Evolutionary conservation across 2,329 filamentous ascomycete species (phyloP), one percentile per base, ranked within the genome.

Genomic region (Chaetomium olivaceum): DNA sequence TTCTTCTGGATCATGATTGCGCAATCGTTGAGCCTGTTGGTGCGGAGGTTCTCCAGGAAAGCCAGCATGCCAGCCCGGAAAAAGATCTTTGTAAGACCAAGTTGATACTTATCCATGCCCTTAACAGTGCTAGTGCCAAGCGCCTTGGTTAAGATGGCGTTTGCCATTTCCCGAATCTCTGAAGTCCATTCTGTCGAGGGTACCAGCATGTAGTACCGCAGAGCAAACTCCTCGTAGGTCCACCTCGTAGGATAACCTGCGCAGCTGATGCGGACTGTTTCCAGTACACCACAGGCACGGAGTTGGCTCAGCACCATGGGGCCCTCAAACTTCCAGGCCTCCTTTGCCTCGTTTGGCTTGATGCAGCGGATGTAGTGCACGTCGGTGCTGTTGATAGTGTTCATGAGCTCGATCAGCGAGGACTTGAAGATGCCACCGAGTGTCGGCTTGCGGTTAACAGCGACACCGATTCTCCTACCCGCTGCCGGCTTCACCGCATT

Each of bases 1-100:
- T 99, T 99, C 88, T 99, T 99, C 79, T 99, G 95, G 64, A 99
- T 99, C 88, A 99, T 91, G 72, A 96, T 91, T 14, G 95, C 95
- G 71, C 93, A 96, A 71, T 93, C 91, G 76, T 96, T 98, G 75
- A 99, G 85, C 66, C 93, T 89, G 70, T 85, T 92, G 14, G 95
- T 97, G 66, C 95, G 89, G 70, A 97, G 84, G 71, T 97, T 97
- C 80, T 99, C 95, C 59, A 99, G 82, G 81, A 97, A 97, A 7
- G 95, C 95, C 73, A 99, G 89, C 95, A 99, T 99, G 78, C 95
- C 95, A 63, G 95, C 95, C 67, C 95, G 91, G 88, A 99, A 99
- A 82, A 99, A 99, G 76, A 99, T 97, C 82, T 99, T 99, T 61
- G 94, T 98, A 71, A 98, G 83, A 80, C 95, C 95, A 70, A 99